Conservation (phyloP, 2,329 filamentous ascomycete genomes). For the Gnomoniopsis sp. region DNA sequence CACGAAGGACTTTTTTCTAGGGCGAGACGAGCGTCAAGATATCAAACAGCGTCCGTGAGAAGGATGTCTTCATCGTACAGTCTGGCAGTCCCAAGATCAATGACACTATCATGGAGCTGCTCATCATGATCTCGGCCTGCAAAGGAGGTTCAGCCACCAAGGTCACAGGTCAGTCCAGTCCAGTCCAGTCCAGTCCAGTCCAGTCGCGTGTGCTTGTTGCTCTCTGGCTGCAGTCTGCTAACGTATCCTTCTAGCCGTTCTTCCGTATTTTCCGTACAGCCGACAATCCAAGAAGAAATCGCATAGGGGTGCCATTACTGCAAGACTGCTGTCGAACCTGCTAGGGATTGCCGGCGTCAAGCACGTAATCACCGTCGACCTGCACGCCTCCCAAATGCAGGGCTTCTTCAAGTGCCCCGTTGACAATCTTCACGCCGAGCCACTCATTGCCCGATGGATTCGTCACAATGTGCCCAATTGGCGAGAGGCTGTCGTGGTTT, state of each 20-base stretch:
- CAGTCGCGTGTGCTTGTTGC: not conserved
- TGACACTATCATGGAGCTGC: constrained; percentile 97
- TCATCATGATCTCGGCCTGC: constrained; percentile 99
- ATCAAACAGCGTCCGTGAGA: constrained; percentile 80
- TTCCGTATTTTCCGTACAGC: constrained; percentile 98
- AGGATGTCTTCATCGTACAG: constrained; percentile 98
- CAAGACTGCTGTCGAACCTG: constrained; percentile 94
- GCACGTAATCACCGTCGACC: constrained; percentile 95
- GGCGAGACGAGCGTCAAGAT: constrained; percentile 69
- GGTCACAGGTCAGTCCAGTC: constrained; percentile 69
- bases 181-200: constrained; percentile 15
- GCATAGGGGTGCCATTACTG: constrained; percentile 92
- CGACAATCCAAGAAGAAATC: constrained; percentile 99
- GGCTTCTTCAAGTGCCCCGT: constrained; percentile 98
- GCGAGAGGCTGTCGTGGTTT: constrained; percentile 91
- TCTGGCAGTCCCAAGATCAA: constrained; percentile 96
- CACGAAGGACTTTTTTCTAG: constrained; percentile 34
- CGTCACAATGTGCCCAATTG: constrained; percentile 82
- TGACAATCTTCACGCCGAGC: constrained; percentile 95
- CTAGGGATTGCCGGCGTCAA: constrained; percentile 91
- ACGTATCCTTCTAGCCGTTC: constrained; percentile 57
- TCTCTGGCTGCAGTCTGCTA: not conserved
- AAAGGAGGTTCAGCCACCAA: constrained; percentile 97
- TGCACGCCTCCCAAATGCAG: constrained; percentile 98
- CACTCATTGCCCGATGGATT: constrained; percentile 94